These are phyloP conservation scores for Microbotryomycetes sp. DNA, from an alignment of 1,284 basidiomycete species.

Conservation along the genomic window DNA sequence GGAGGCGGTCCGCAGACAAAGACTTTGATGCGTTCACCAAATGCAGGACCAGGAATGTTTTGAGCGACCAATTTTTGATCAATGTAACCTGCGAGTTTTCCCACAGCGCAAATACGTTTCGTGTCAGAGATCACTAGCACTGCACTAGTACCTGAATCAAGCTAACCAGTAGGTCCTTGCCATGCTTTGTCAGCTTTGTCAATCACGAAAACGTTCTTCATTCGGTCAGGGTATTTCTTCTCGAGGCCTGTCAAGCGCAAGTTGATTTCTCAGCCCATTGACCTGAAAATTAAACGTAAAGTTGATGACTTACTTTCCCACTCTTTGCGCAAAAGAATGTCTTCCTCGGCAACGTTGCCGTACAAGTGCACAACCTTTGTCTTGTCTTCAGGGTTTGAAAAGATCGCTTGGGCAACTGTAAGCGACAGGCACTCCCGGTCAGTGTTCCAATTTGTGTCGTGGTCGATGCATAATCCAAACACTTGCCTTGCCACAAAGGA, in stretches of 20 bases:
- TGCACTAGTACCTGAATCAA: too few species aligned
- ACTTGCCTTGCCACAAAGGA: slow-evolving; percentile 42
- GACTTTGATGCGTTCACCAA: slow-evolving; percentile 75
- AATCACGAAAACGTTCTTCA: slow-evolving; percentile 79
- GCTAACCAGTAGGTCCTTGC: slow-evolving; percentile 52
- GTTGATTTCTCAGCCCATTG: slow-evolving; percentile 44
- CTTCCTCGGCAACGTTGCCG: slow-evolving; percentile 72
- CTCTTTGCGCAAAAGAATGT: slow-evolving; percentile 55
- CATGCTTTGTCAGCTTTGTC: slow-evolving; percentile 69
- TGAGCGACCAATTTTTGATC: slow-evolving; percentile 63
- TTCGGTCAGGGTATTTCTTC: slow-evolving; percentile 42
- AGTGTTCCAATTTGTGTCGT: not conserved
- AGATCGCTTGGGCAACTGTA: slow-evolving; percentile 39
- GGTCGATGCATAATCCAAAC: too few species aligned
- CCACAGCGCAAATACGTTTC: too few species aligned
- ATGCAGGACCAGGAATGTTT: slow-evolving; percentile 60
- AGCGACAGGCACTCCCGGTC: not conserved
- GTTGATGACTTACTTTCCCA: slow-evolving; percentile 31
- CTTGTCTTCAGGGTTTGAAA: slow-evolving; percentile 63
- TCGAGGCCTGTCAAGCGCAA: slow-evolving; percentile 20
- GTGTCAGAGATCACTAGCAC: too few species aligned
- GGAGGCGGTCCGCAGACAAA: slow-evolving; percentile 80
- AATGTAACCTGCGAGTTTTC: slow-evolving; percentile 65
- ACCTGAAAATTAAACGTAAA: not conserved
- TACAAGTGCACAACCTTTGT: slow-evolving; percentile 92